These are phyloP conservation scores for Camillea tinctor DNA, from an alignment of 2,329 filamentous ascomycete species.

Conservation along the genomic window DNA sequence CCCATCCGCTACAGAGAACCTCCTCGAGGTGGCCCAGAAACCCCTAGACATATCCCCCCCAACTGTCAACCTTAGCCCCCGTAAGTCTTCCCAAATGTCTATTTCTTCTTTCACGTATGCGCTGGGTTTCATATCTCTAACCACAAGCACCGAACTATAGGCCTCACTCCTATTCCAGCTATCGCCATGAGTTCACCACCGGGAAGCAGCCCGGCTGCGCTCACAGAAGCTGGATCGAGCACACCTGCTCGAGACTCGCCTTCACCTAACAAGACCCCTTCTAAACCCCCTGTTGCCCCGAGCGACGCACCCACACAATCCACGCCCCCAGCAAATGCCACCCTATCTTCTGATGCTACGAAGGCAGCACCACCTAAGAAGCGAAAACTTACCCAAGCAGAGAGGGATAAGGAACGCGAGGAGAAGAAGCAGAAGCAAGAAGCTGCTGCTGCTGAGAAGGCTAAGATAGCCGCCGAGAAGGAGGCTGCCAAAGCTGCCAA, in stretches of 20 bases:
- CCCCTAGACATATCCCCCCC: conserved; percentile 15
- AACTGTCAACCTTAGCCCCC: conserved; percentile 11
- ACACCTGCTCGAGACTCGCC: conserved; percentile 39
- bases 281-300: conserved; percentile 21
- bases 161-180: conserved; percentile 16
- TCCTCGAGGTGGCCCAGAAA: conserved; percentile 17
- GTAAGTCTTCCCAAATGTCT: conserved; percentile 15
- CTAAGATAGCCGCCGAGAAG: conserved; percentile 15
- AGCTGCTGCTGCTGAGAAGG: conserved; percentile 29
- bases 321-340: conserved; percentile 1
- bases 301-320: conserved; percentile 21
- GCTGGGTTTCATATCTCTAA: background rate
- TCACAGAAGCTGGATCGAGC: conserved; percentile 44
- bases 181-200: conserved; percentile 27
- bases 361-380: conserved; percentile 35
- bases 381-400: conserved; percentile 36
- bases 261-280: conserved; percentile 33
- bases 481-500: conserved; percentile 11
- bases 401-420: conserved; percentile 41
- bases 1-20: conserved; percentile 19
- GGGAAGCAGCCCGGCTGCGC: conserved; percentile 32
- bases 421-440: conserved; percentile 48
- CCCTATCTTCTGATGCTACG: background rate
- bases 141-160: conserved; percentile 17
- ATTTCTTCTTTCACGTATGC: background rate